Base-by-base conservation (phyloP, 495 filamentous ascomycete genomes). In the Aspergillus sclerotiicarbonarius region DNA sequence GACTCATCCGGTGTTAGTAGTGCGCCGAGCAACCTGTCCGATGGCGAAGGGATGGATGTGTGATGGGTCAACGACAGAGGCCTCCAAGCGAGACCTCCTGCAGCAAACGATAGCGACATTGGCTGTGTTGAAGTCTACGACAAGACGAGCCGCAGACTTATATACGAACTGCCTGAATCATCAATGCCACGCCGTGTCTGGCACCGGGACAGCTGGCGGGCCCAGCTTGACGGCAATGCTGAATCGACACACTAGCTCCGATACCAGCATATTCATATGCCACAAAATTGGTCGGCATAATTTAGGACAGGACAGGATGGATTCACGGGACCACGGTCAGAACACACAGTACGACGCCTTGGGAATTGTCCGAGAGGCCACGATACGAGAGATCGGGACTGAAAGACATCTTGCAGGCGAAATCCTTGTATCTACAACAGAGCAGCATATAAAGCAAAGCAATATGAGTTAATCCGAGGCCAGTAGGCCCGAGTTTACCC, bases 1-100 rank as follows among this genome's bases (percentile, higher is more conserved):
- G 70, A 76, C 35, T 72, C 70, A 6, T 79, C 76, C 1, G 73
- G 67, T 8, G 71, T 79, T 20, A 79, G 76, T 52, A 77, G 75
- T 53, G 72, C 67, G 4, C 76, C 76, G 8, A 77, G 75, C 48
- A 72, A 76, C 54, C 45, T 79, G 13, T 76, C 73, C 1, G 74
- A 76, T 33, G 70, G 65, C 2, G 71, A 72, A 18, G 66, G 62
- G 8, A 71, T 79, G 72, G 76, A 72, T 48, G 69, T 66, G 56
- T 76, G 72, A 78, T 57, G 29, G 33, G 10, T 18, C 25, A 13
- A 13, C 41, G 15, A 29, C 12, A n/a, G 37, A 41, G 37, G 37
- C 13, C 37, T 41, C 4, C 6, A 20, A 37, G 39, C 32, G 33
- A 53, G 33, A 43, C 18, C 33, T 29, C 32, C n/a, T 43, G 39